Base-by-base conservation (phyloP, 2,329 filamentous ascomycete genomes). In the Pyrenochaeta sp. region DNA sequence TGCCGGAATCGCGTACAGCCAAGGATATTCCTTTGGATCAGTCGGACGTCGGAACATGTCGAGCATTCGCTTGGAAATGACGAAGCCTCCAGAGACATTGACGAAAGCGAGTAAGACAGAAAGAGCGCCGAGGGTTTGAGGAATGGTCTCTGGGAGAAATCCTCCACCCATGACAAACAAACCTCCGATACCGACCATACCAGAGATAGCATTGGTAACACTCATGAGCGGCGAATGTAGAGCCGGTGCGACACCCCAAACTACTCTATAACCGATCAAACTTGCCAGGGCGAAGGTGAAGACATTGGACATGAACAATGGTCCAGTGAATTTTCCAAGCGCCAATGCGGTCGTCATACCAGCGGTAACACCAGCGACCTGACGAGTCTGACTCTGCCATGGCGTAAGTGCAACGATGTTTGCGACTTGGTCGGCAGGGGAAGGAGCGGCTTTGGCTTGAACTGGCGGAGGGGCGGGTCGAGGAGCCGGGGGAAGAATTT, bases 41-140 rank as follows among this genome's bases (percentile, higher is more conserved):
- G 91, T 95, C 21, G 91, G 89, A 11, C 87, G 85, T 84, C 60
- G 54, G 54, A 76, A 75, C 67, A 75, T 68, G 73, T 96, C 92
- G 37, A 97, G 81, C 92, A 97, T 97, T 58, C 92, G 85, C 78
- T 96, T 96, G 2, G 92, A 96, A 54, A 97, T 91, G 37, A 96
- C 90, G 56, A 97, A 97, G 0, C 92, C 92, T 52, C 92, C 92
- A 0, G 90, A 89, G 2, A 97, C 87, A 61, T 96, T 96, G 58
- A 96, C 90, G 70, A 95, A 96, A 0, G 92, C 92, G 17, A 97
- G 79, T 4, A 95, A 79, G 1, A 96, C 92, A 1, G 91, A 96
- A 1, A 87, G 76, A 1, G 92, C 90, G 49, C 92, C 92, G 31
- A 97, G 85, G 27, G 2, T 60, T 71, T 96, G 91, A 0, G 92